Conservation (phyloP, 2,329 filamentous ascomycete species). For the Talaromyces sp. region DNA sequence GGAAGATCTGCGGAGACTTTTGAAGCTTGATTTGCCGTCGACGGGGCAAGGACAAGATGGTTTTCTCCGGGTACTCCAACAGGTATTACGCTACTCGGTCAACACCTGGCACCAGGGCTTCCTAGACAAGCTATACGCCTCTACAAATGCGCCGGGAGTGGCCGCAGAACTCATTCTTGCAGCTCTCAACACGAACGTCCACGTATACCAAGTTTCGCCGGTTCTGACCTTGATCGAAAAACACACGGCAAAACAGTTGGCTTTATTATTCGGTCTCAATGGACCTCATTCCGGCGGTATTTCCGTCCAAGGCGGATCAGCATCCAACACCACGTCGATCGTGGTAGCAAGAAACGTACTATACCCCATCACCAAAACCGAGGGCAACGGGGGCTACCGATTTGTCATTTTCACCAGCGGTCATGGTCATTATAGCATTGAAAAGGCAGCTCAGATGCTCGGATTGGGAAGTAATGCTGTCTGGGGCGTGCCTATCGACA, state of each 20-base stretch:
- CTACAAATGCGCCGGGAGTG: slow-evolving; percentile 81
- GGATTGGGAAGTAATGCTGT: slow-evolving; percentile 77
- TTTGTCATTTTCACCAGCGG: slow-evolving; percentile 85
- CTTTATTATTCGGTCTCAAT: slow-evolving; percentile 70
- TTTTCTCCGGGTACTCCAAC: slow-evolving; percentile 65
- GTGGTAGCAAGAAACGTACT: slow-evolving; percentile 84
- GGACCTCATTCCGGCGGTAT: slow-evolving; percentile 69
- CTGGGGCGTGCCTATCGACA: slow-evolving; percentile 70
- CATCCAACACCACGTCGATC: slow-evolving; percentile 80
- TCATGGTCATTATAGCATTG: slow-evolving; percentile 91
- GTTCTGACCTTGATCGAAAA: slow-evolving; percentile 87
- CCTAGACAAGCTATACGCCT: slow-evolving; percentile 90
- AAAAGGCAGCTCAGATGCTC: slow-evolving; percentile 89
- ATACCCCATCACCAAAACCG: slow-evolving; percentile 71
- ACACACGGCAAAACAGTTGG: slow-evolving; percentile 68
- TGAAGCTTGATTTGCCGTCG: slow-evolving; percentile 51
- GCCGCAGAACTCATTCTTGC: slow-evolving; percentile 80
- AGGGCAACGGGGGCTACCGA: slow-evolving; percentile 61
- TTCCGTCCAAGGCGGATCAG: slow-evolving; percentile 73
- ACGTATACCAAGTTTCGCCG: slow-evolving; percentile 92
- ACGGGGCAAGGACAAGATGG: slow-evolving; percentile 66
- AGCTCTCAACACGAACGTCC: slow-evolving; percentile 86
- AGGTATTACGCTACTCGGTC: slow-evolving; percentile 78
- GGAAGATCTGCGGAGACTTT: slow-evolving; percentile 55
- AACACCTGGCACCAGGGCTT: slow-evolving; percentile 99